phyloP scores from a whole-genome alignment of 169 alveolate species.

The Pseudocohnilembus persalinus region DNA sequence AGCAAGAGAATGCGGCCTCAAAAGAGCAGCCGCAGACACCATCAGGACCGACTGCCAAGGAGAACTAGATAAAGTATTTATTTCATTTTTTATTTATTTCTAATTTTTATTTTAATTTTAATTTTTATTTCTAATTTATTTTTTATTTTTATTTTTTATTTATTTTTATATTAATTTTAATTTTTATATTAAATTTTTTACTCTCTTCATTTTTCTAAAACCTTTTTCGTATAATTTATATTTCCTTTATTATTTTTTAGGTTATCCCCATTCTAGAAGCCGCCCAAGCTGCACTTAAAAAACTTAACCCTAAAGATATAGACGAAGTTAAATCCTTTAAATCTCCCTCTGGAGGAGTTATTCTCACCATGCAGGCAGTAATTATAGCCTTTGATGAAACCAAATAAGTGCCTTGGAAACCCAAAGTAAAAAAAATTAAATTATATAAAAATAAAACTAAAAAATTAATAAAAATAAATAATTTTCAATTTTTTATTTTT shows the following conservation, averaged over 20 bases:
- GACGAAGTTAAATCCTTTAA: slow-evolving; percentile 53
- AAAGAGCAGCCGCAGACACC: slow-evolving; percentile 72
- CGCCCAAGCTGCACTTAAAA: slow-evolving; percentile 59
- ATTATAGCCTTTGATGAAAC: slow-evolving; percentile 41
- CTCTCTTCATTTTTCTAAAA: slow-evolving; percentile 50
- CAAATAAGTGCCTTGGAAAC: slow-evolving; percentile 66
- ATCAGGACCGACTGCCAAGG: slow-evolving; percentile 76
- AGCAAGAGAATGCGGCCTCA: slow-evolving; percentile 65
- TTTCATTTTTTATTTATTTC: not conserved
- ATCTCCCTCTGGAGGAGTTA: slow-evolving; percentile 39
- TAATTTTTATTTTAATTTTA: slow-evolving; percentile 1
- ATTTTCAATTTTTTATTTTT: too few species aligned
- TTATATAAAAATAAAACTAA: slow-evolving; percentile 83
- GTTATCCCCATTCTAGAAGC: slow-evolving; percentile 62
- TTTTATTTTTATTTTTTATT: too few species aligned
- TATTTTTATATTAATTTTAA: slow-evolving; percentile 2
- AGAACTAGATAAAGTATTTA: slow-evolving; percentile 57
- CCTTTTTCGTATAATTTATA: too few species aligned
- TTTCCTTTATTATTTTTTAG: too few species aligned
- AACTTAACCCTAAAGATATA: slow-evolving; percentile 61
- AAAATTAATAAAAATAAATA: slow-evolving; percentile 71
- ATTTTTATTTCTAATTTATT: not conserved
- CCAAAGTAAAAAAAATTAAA: slow-evolving; percentile 76
- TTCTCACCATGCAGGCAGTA: slow-evolving; percentile 39
- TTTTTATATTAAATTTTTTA: slow-evolving; percentile 45